Base-by-base conservation (phyloP, 75 land plant genomes). In the Cryptomeria japonica region DNA sequence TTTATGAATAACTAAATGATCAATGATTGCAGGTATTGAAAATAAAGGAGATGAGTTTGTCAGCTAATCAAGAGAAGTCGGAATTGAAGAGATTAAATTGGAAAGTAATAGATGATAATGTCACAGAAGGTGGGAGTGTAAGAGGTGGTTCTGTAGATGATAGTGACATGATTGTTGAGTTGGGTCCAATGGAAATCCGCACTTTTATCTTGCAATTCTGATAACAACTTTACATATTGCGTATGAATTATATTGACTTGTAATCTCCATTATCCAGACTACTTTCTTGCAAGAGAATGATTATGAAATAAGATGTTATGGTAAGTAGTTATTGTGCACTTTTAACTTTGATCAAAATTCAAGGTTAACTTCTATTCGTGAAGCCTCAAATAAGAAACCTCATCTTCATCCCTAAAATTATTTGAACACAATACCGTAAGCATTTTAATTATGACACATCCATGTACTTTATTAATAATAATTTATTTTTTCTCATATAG, bases 141-240 rank as follows among this genome's bases (percentile, higher is more conserved):
- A 92, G 97, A 85, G 96, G 98, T 85, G 87, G 94, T 41, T 92
- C 93, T 80, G 91, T 97, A 36, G 93, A 94, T 87, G 36, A 68
- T 87, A 25, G n/a, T 10, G 85, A 87, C 84, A 89, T 93, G 51
- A 85, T 95, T 14, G 99, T 96, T 34, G 96, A 96, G 88, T 90
- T 97, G 82, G 94, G 88, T 5, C 99, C 99, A 13, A 97, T 97
- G 99, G 99, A 97, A 87, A 95, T 97, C 41, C 95, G 99, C 19
- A 97, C 96, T 46, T 96, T 97, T 77, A 19, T 92, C 9, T 16
- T 94, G 22, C 46, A 90, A 0, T 90, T 95, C 83, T 85, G 88
- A 22, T 55, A 85, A 34, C 2, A 2, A 32, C 4, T 75, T 64
- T 7, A 64, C 37, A 12, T 75, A 34, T 12, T 75, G 37, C 34